Percentiles rank a stretch among this genome's conserved stretches.
Evolutionary conservation across 805 yeast genomes (phyloP).

Genomic region (Wickerhamia fluorescens): DNA sequence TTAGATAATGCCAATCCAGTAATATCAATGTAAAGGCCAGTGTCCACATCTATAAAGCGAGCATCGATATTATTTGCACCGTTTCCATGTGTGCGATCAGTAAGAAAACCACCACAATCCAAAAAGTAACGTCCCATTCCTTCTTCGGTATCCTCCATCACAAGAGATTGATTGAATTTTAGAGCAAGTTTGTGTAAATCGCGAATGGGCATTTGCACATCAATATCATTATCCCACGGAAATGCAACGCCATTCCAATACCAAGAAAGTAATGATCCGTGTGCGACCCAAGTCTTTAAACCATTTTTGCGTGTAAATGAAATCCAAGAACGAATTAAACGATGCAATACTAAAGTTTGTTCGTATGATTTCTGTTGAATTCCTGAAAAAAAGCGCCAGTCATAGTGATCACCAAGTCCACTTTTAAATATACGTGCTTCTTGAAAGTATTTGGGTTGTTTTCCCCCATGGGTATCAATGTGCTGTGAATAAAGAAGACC

Average conservation of each 20-base stretch:
- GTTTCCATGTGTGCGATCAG: slow-evolving; percentile 10
- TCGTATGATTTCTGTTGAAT: slow-evolving; percentile 12
- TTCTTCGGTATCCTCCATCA: slow-evolving; percentile 26
- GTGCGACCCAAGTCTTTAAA: slow-evolving; percentile 22
- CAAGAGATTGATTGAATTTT: slow-evolving; percentile 15
- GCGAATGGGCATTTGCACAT: slow-evolving; percentile 21
- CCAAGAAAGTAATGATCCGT: slow-evolving; percentile 22
- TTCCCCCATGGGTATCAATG: slow-evolving; percentile 19
- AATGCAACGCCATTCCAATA: slow-evolving; percentile 24
- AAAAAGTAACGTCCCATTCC: slow-evolving; percentile 54
- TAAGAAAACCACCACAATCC: slow-evolving; percentile 18
- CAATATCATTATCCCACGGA: slow-evolving; percentile 25
- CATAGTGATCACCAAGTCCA: slow-evolving; percentile 20
- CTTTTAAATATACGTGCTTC: slow-evolving; percentile 25
- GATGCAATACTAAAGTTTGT: slow-evolving; percentile 14
- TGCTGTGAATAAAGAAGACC: slow-evolving; percentile 25
- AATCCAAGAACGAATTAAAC: slow-evolving; percentile 18
- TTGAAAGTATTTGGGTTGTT: slow-evolving; percentile 32
- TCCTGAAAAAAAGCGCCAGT: slow-evolving; percentile 21
- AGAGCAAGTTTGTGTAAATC: slow-evolving; percentile 16
- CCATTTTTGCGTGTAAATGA: slow-evolving; percentile 21
- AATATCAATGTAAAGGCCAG: slow-evolving; percentile 38
- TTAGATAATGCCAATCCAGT: slow-evolving; percentile 33
- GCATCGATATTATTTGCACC: slow-evolving; percentile 46
- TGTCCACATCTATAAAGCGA: slow-evolving; percentile 43